A percentile compares a stretch with the other conserved stretches of the same genome.
phyloP scores from a whole-genome alignment of 2,329 filamentous ascomycete species.

The Pyrenophora seminiperda region DNA sequence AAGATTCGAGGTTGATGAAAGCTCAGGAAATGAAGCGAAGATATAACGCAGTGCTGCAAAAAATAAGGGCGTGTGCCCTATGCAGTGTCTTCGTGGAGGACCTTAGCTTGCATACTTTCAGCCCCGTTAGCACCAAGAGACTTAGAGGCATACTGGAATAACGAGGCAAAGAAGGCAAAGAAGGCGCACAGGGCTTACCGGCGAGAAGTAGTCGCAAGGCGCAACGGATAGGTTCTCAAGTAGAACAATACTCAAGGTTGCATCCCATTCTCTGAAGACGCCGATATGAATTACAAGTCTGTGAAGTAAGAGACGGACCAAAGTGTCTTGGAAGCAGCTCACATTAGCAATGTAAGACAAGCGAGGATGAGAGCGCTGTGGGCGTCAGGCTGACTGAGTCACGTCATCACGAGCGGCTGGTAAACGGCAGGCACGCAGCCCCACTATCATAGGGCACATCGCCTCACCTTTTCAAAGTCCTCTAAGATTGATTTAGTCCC shows the following conservation, averaged over 20 bases:
- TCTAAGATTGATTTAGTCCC: neutral
- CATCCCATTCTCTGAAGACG: neutral
- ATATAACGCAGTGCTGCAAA: constrained; percentile 6
- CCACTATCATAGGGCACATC: neutral
- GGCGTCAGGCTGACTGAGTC: neutral
- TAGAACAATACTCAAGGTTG: neutral
- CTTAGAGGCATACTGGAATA: constrained; percentile 11
- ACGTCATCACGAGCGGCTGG: constrained; percentile 6
- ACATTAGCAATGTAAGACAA: neutral
- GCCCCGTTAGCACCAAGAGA: constrained; percentile 12
- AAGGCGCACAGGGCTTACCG: constrained; percentile 26
- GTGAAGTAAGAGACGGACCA: neutral
- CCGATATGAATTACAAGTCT: neutral
- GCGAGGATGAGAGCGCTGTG: neutral
- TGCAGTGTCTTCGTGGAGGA: constrained; percentile 6
- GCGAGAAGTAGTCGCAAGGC: neutral
- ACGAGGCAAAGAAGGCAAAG: constrained; percentile 30
- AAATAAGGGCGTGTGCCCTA: constrained; percentile 2
- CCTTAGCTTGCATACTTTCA: constrained; percentile 14
- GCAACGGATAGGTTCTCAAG: too few species aligned
- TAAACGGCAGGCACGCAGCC: constrained; percentile 6
- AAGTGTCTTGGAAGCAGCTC: too few species aligned
- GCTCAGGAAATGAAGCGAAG: constrained; percentile 1
- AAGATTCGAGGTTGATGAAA: neutral
- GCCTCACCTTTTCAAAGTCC: constrained; percentile 14